Evolutionary conservation across 139 green algal species (phyloP).

Genomic region (Chlorella sp.): DNA sequence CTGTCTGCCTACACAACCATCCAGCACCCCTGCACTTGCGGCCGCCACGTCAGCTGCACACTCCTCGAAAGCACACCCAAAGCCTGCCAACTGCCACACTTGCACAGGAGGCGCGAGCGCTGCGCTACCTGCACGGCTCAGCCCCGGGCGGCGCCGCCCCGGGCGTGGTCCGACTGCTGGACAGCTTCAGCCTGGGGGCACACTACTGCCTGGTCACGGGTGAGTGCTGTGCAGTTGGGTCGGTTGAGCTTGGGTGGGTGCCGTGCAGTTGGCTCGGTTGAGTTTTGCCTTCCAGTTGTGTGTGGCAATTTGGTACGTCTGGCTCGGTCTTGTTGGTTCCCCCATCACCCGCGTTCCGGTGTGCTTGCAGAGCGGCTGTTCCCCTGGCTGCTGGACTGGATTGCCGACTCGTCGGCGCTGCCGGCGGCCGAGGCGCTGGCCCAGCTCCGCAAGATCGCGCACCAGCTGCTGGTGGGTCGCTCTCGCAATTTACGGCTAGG

Average conservation of each 20-base stretch:
- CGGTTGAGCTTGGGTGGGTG: not conserved
- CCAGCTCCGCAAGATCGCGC: constrained; percentile 44
- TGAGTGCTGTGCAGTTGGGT: not conserved
- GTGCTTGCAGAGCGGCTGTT: constrained; percentile 46
- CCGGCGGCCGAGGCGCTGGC: not conserved
- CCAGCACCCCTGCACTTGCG: no score
- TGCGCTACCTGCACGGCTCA: constrained; percentile 46
- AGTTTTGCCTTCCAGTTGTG: not conserved
- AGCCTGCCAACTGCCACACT: no score
- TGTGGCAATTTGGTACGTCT: not conserved
- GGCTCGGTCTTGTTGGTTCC: not conserved
- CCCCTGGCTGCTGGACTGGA: constrained; percentile 51
- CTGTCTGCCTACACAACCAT: no score
- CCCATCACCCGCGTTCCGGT: not conserved
- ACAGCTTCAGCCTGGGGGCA: constrained; percentile 40
- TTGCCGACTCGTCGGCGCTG: constrained; percentile 28
- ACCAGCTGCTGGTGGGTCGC: constrained; percentile 49
- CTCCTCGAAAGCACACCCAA: no score
- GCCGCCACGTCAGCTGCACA: no score
- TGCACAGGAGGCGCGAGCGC: constrained; percentile 39
- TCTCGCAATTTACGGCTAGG: not conserved
- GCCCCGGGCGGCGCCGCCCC: not conserved
- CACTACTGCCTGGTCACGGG: constrained; percentile 50
- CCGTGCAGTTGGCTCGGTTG: not conserved
- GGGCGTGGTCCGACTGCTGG: constrained; percentile 45